Base-by-base conservation (phyloP, 1,139 yeast species). In the Petasospora rhodanensis region DNA sequence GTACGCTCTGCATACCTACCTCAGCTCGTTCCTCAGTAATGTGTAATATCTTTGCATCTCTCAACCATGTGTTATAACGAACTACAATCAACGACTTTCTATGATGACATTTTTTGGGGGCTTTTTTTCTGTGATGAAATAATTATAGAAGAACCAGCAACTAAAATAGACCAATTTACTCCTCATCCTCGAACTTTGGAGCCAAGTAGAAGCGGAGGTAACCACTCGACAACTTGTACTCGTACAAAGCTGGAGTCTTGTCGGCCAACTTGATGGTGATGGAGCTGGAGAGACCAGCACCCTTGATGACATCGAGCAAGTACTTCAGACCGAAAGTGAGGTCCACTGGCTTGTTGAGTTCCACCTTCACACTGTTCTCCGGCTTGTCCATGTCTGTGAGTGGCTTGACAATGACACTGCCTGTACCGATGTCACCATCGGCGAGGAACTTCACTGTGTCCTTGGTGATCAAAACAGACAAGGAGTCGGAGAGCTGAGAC, bases 171-270 rank as follows among this genome's bases (percentile, higher is more conserved):
- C n/a, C 10, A 18, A 15, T 22, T 32, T 32, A 40, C 24, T 84
- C 93, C 42, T 85, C 95, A 50, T 85, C 96, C 47, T 83, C 95
- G 58, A 87, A 86, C 72, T 91, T 91, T 41, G 98, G 98, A 51
- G 98, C 98, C 63, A 91, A 74, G 74, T 84, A 91, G 74, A 84
- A 91, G 61, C 96, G 81, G 60, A 91, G 70, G 64, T 85, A 85
- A 33, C 99, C 98, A 58, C 93, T 85, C 46, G 89, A 84, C 59
- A 91, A 71, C 62, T 82, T 83, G 67, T 82, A 91, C 66, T 89
- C 97, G 55, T 91, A 86, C 58, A 87, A 70, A 27, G 96, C 95
- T 20, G 99, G 99, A 14, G 94, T 79, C 59, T 84, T 87, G 54
- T 84, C 91, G 24, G 95, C 85, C 58, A 91, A 73, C 62, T 85